phyloP scores from a whole-genome alignment of 163 green algal genomes.

The Chloromonas sp. region DNA sequence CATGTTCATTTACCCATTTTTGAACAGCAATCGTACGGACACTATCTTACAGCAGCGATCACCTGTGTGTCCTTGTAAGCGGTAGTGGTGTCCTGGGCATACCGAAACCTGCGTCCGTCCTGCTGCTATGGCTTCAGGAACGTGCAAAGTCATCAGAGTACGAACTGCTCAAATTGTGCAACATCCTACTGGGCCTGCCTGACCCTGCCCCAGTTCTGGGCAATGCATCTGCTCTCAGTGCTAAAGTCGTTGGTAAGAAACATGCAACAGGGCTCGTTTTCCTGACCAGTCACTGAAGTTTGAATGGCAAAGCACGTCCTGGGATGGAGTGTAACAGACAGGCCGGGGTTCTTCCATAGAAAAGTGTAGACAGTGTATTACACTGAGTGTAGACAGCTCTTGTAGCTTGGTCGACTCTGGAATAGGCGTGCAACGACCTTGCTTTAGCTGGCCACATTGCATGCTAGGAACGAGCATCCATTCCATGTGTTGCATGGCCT shows the following conservation, averaged over 20 bases:
- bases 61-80: no score
- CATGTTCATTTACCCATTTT: no score
- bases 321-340: no score
- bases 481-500: no score
- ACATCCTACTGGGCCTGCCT: conserved; percentile 7
- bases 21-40: no score
- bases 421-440: background rate
- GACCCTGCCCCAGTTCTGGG: conserved; percentile 8
- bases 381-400: background rate
- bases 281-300: no score
- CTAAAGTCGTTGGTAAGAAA: conserved; percentile 10
- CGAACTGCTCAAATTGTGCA: conserved; percentile 26
- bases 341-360: no score
- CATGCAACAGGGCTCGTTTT: background rate
- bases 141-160: conserved; percentile 28
- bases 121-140: conserved; percentile 2
- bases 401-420: background rate
- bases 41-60: no score
- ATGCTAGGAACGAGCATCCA: background rate
- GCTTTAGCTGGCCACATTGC: background rate
- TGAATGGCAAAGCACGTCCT: no score
- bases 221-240: background rate
- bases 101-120: no score
- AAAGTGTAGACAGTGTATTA: no score
- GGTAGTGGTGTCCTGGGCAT: no score